Evolutionary conservation across 2,329 filamentous ascomycete genomes (phyloP), one percentile per base, ranked within the genome.

Genomic region (Calcarisporium arbuscula): DNA sequence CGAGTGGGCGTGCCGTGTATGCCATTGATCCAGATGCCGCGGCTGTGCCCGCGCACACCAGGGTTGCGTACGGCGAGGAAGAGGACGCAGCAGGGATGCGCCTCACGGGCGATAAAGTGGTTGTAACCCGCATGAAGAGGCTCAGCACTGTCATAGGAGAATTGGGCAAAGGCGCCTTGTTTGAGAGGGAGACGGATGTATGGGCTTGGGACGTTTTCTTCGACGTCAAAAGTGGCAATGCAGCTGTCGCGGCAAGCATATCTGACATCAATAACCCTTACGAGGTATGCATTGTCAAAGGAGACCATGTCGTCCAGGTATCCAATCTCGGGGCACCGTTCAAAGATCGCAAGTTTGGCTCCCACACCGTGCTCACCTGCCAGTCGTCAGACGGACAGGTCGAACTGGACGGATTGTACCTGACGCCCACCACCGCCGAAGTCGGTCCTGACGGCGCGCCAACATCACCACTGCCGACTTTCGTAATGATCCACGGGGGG

Each of bases 401-500:
- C 20, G 47, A 46, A 16, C 47, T 60, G 2, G 50, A 59, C 22
- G 49, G 45, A 16, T 22, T 56, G 15, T 52, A 49, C 34, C 32
- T 54, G 25, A 44, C 44, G 10, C 56, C 54, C 4, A 9, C 8
- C 8, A 30, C 12, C 27, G 35, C 11, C 19, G n/a, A n/a, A n/a
- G 40, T 48, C 15, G 28, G 17, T 19, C n/a, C 34, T 8, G 17
- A 36, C 11, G 34, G 35, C 16, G 21, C 26, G 18, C 27, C 39
- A 2, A 22, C 32, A 8, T 35, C 42, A 15, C 49, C 52, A 12
- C 43, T 50, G 9, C 53, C 56, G 6, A 61, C 58, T 15, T 30
- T 57, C 14, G 54, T 64, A 19, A 36, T 54, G 22, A 48, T 57
- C 19, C 60, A 63, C 35, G 58, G 59, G 28, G 60, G 60, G 2